Percentiles rank a stretch among this genome's conserved stretches.
These are phyloP conservation scores for Microdochium paspali DNA, from an alignment of 2,329 filamentous ascomycete genomes.

Conservation along the genomic window DNA sequence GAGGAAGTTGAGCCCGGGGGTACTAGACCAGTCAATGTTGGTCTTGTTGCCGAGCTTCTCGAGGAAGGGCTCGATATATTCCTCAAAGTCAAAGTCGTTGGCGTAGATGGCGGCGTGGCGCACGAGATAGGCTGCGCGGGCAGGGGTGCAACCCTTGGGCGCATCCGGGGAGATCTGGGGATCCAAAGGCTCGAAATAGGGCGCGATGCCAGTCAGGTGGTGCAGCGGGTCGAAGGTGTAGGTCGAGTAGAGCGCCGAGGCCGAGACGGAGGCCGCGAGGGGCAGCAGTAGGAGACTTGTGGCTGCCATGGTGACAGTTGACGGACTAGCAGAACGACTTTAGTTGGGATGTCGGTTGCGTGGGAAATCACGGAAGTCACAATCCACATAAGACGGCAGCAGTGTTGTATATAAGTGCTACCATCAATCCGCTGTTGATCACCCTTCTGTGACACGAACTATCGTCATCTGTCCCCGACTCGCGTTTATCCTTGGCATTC, in stretches of 20 bases:
- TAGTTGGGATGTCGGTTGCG: no score
- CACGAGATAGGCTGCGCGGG: slow-evolving; percentile 43
- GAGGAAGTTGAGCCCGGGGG: slow-evolving; percentile 47
- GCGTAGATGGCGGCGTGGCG: slow-evolving; percentile 53
- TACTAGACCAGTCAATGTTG: slow-evolving; percentile 42
- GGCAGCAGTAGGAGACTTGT: slow-evolving; percentile 2
- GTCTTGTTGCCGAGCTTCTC: slow-evolving; percentile 50
- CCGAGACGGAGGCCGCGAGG: slow-evolving; percentile 4
- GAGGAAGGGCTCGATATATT: slow-evolving; percentile 46
- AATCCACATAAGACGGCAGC: no score
- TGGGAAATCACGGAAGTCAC: no score
- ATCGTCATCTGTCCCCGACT: no score
- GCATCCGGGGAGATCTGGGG: slow-evolving; percentile 30
- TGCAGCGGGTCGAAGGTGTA: slow-evolving; percentile 9
- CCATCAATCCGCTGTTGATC: no score
- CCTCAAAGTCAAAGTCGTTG: slow-evolving; percentile 49
- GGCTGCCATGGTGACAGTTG: background rate
- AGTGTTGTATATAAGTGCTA: no score
- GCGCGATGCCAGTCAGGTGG: slow-evolving; percentile 7
- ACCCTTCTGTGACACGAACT: no score
- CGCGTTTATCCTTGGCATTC: no score
- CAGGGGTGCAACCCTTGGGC: slow-evolving; percentile 40
- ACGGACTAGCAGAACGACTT: no score
- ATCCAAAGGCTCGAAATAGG: slow-evolving; percentile 44
- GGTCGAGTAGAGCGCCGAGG: slow-evolving; percentile 6